A percentile compares a stretch with the other conserved stretches of the same genome.
These are phyloP conservation scores for Arthrinium phaeospermum DNA, from an alignment of 2,329 filamentous ascomycete genomes.

Conservation along the genomic window DNA sequence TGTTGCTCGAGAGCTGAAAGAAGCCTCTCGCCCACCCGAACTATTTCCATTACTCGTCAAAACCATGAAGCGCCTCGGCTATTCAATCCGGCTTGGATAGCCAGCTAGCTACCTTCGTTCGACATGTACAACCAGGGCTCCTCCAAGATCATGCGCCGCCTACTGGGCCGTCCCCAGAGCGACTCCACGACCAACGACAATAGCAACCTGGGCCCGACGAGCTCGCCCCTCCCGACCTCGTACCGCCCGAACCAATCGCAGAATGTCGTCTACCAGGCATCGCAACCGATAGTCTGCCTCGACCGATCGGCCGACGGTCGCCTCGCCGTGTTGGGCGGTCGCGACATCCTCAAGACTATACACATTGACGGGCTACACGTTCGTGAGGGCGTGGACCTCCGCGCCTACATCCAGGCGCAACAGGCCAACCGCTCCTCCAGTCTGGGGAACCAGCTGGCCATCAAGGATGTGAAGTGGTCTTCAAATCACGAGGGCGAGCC, in stretches of 20 bases:
- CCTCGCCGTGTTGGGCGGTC: slow-evolving; percentile 62
- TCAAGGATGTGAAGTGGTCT: slow-evolving; percentile 66
- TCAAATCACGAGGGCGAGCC: slow-evolving; percentile 50
- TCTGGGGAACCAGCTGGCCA: slow-evolving; percentile 64
- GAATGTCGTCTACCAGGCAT: slow-evolving; percentile 57
- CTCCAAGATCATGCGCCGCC: slow-evolving; percentile 64
- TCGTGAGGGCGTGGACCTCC: slow-evolving; percentile 63
- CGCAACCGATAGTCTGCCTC: slow-evolving; percentile 61
- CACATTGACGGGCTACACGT: slow-evolving; percentile 59
- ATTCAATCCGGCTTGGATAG: slow-evolving; percentile 31
- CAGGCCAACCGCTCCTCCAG: slow-evolving; percentile 49
- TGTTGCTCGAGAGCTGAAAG: background rate
- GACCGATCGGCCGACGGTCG: slow-evolving; percentile 63
- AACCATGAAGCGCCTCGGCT: slow-evolving; percentile 26
- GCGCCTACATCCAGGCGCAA: slow-evolving; percentile 59
- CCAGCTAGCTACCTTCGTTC: slow-evolving; percentile 34
- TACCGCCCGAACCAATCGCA: slow-evolving; percentile 62
- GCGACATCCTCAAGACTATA: slow-evolving; percentile 66
- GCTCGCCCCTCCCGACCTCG: slow-evolving; percentile 48
- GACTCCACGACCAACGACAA: slow-evolving; percentile 53
- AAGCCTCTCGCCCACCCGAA: background rate
- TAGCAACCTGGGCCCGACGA: slow-evolving; percentile 49
- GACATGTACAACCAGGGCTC: slow-evolving; percentile 56
- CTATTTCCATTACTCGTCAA: background rate
- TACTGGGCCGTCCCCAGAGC: slow-evolving; percentile 59